Percentiles rank a stretch among this genome's conserved stretches.
Conservation (phyloP, 108 stramenopile genomes). For the Discostella stelligeroides region DNA sequence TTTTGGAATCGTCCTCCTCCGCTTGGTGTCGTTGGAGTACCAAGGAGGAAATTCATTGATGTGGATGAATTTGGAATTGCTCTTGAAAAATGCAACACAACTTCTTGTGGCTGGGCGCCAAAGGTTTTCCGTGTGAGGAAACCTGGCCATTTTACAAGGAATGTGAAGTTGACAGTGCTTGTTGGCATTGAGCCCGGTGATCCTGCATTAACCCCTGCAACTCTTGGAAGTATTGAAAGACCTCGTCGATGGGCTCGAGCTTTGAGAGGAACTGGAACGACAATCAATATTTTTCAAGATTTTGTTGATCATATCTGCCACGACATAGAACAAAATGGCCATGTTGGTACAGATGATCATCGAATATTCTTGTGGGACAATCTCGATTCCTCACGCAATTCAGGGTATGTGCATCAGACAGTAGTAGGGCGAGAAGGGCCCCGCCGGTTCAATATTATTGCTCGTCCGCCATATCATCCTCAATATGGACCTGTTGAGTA, state of each 20-base stretch:
- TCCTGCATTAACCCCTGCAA: background rate
- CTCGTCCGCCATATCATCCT: no score
- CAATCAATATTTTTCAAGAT: constrained; percentile 6
- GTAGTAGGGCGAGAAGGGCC: background rate
- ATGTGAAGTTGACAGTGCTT: no score
- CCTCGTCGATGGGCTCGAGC: constrained; percentile 14
- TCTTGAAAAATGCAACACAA: constrained; percentile 21
- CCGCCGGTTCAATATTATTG: no score
- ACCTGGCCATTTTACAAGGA: constrained; percentile 10
- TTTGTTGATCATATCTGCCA: constrained; percentile 8
- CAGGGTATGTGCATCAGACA: constrained; percentile 16
- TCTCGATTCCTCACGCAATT: constrained; percentile 8
- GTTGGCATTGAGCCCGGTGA: no score
- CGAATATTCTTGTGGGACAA: no score
- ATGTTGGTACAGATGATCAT: background rate
- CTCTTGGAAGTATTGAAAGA: background rate
- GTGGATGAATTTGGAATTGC: no score
- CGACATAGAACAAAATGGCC: constrained; percentile 7
- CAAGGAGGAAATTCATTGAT: no score
- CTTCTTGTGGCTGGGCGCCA: background rate
- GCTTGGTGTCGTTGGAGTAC: constrained; percentile 2
- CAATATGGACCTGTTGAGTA: background rate
- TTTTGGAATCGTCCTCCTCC: constrained; percentile 19
- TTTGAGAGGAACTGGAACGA: constrained; percentile 5
- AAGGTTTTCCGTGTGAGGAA: constrained; percentile 1